Evolutionary conservation across 2,329 filamentous ascomycete genomes (phyloP), one percentile per base, ranked within the genome.

Genomic region (Diaporthe sp.): DNA sequence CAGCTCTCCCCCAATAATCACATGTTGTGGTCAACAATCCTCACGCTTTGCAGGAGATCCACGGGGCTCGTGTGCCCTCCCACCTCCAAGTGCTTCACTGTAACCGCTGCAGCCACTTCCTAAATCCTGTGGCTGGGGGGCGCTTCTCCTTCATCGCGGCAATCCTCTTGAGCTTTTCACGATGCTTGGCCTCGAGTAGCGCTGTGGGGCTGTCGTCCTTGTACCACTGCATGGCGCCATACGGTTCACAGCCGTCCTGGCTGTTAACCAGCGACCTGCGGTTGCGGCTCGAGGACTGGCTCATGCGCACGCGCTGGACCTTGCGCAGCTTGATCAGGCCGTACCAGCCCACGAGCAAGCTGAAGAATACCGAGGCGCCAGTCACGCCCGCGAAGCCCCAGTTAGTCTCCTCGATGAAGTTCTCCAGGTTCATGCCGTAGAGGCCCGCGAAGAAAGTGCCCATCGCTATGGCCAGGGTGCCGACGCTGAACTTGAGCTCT

Each of bases 341-440:
- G 84, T 96, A 98, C 80, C 91, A 90, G 86, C 94, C 96, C 71
- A 98, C 94, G 12, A 96, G 80, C 73, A 93, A 89, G 20, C 94
- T 95, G 83, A 96, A 92, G 74, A 93, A 80, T 74, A 93, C 89
- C 75, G 94, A 97, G 76, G 90, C 87, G 25, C 87, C 88, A 3
- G 93, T 95, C 76, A 99, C 92, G 72, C 91, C 91, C 63, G 89
- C 89, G 83, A 99, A 98, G 15, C 96, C 97, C 84, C 95, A 90
- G 84, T 95, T 91, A 1, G 94, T 96, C 83, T 98, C 96, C 86
- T 99, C 97, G 80, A 98, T 95, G 84, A 98, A 98, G 85, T 98
- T 98, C 83, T 98, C 97, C 78, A 99, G 88, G 86, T 99, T 99
- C 96, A 98, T 98, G 80, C 97, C 97, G 88, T 98, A 99, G n/a